These are phyloP conservation scores for Vanderwaltozyma tropicalis DNA, from an alignment of 805 yeast species.

Conservation along the genomic window DNA sequence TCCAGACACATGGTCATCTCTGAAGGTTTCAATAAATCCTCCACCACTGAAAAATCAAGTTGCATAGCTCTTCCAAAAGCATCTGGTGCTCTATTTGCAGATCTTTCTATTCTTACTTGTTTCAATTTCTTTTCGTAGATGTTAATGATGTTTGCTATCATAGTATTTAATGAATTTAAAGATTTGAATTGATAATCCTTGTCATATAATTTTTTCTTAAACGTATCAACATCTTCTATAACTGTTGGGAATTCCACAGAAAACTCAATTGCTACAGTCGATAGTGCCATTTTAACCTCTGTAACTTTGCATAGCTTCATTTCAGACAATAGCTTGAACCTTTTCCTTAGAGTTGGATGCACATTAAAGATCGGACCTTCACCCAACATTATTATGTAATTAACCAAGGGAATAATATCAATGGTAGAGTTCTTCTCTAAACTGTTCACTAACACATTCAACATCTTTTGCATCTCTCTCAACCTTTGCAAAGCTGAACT, in stretches of 20 bases:
- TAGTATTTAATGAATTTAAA: conserved; percentile 13
- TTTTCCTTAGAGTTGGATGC: conserved; percentile 30
- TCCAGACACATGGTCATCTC: conserved; percentile 25
- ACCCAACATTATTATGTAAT: conserved; percentile 28
- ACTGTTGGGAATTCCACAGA: conserved; percentile 13
- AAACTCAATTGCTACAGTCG: conserved; percentile 13
- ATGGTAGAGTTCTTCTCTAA: conserved; percentile 15
- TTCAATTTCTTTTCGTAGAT: conserved; percentile 25
- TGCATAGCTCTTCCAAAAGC: conserved; percentile 21
- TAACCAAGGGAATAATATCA: conserved; percentile 27
- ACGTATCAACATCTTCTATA: conserved; percentile 5
- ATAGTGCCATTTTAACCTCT: conserved; percentile 13
- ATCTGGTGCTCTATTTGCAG: conserved; percentile 22
- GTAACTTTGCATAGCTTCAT: conserved; percentile 18
- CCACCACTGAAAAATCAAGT: conserved; percentile 21
- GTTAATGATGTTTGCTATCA: conserved; percentile 21
- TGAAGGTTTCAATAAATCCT: conserved; percentile 26
- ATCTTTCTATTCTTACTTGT: conserved; percentile 25
- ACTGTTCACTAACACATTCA: conserved; percentile 23
- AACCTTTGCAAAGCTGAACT: conserved; percentile 43
- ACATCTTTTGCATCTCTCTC: conserved; percentile 28
- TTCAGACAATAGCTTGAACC: conserved; percentile 29
- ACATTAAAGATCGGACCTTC: conserved; percentile 35
- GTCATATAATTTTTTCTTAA: conserved; percentile 17
- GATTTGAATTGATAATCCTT: conserved; percentile 19